Base-by-base conservation (phyloP, 768 basidiomycete genomes). In the Tricholoma saponaceum region DNA sequence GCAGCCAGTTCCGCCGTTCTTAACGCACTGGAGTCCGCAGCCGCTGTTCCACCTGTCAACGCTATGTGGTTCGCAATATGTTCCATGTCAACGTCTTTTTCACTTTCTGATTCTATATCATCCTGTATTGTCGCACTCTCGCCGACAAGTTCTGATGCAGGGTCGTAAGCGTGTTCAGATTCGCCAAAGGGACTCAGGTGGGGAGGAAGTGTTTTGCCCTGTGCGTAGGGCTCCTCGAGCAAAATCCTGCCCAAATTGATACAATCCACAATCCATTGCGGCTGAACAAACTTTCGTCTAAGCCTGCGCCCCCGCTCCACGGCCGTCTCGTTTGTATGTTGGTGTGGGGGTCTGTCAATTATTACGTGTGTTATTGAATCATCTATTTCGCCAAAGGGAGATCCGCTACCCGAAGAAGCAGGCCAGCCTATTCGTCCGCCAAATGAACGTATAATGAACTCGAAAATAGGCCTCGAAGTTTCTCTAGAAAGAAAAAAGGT, bases 181-280 rank as follows among this genome's bases (percentile, higher is more conserved):
- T 90, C 91, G 49, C 90, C 93, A 71, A 98, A 99, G 13, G 97
- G 97, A 72, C 92, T 95, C 54, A 99, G 71, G 76, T 99, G 97
- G 25, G 97, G 95, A 2, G 97, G 97, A 30, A 98, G 82, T 2
- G 83, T 82, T 61, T 84, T 83, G 2, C 95, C 97, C 66, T 94
- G 95, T 22, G 77, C 80, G 68, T 98, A 98, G 25, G 81, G 79
- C 59, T 90, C 95, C 64, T 95, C 91, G 0, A 92, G 80, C 26
- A 98, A 79, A 58, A 96, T 81, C 69, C 83, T 90, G 9, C 87
- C 86, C 7, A 85, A 82, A 69, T 99, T 99, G 69, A 97, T 86
- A 70, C 91, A 97, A 70, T 99, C 97, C 33, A 93, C 92, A 30
- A 97, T 82, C 97, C 97, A 98, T 71, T 98, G 96, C 10, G 97